Evolutionary conservation across 306 rosid genomes (phyloP).

Genomic region (Quercus cerris): DNA sequence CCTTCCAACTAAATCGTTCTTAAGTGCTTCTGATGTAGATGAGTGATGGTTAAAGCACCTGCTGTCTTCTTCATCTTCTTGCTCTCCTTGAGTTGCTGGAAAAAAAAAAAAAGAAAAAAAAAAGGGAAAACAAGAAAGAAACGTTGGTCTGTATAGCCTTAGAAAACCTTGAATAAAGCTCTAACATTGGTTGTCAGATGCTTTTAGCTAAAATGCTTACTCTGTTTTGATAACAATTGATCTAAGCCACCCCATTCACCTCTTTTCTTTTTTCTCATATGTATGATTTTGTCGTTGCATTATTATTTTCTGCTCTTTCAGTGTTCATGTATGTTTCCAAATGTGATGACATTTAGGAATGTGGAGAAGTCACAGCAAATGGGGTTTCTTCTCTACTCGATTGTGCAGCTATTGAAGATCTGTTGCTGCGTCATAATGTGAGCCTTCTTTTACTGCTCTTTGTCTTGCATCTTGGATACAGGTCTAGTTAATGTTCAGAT

Average conservation of each 20-base stretch:
- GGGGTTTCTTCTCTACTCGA: constrained; percentile 65
- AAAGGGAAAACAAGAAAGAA: neutral
- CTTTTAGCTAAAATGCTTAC: neutral
- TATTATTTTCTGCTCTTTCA: neutral
- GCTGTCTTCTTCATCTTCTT: neutral
- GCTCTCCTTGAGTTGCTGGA: neutral
- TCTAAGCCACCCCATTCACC: neutral
- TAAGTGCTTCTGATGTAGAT: neutral
- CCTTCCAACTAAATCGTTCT: neutral
- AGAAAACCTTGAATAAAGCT: neutral
- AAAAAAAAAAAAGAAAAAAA: neutral
- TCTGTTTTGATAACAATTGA: neutral
- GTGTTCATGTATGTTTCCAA: constrained; percentile 10
- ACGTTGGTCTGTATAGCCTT: neutral
- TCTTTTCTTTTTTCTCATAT: neutral
- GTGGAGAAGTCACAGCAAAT: constrained; percentile 65
- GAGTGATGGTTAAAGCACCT: neutral
- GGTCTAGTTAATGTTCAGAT: neutral
- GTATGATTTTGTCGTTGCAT: neutral
- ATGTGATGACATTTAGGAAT: constrained; percentile 49
- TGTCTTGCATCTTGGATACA: neutral
- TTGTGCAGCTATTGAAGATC: constrained; percentile 83
- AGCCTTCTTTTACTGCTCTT: constrained; percentile 22
- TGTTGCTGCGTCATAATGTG: constrained; percentile 79
- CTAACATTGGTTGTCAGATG: neutral